Conservation (phyloP, 2,329 filamentous ascomycete species). For the Aureobasidium musti region DNA sequence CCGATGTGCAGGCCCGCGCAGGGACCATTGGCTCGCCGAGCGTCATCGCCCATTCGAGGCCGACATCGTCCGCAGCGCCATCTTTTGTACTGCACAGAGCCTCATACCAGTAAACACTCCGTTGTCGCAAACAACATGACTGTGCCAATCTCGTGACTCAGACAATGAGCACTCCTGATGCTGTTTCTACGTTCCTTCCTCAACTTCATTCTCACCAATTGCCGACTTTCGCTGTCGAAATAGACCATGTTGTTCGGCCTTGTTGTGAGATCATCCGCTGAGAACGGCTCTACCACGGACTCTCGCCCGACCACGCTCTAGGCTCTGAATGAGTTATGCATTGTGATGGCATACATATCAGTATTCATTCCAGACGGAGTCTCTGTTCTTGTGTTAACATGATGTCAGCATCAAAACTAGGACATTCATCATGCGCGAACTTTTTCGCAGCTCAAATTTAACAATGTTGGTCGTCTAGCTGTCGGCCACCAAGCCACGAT, state of each 20-base stretch:
- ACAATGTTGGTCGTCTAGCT: not conserved
- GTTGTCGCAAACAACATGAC: constrained; percentile 20
- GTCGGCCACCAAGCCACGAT: not conserved
- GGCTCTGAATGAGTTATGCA: not conserved
- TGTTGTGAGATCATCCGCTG: not conserved
- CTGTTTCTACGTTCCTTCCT: not conserved
- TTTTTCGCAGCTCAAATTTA: not conserved
- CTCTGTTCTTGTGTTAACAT: not conserved
- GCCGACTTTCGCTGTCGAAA: not conserved
- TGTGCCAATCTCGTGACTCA: constrained; percentile 12
- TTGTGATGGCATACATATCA: not conserved
- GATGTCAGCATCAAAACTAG: not conserved
- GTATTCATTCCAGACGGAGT: not conserved
- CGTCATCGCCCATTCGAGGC: constrained; percentile 16
- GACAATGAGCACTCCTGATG: not conserved
- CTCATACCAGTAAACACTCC: constrained; percentile 15
- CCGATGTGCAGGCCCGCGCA: not conserved
- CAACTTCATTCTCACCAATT: not conserved
- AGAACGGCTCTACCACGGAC: constrained; percentile 12
- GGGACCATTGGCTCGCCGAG: constrained; percentile 4
- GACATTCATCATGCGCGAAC: not conserved
- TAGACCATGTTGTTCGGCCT: not conserved
- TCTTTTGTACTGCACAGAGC: constrained; percentile 10
- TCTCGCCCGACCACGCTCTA: not conserved
- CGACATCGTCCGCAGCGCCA: constrained; percentile 13